A percentile compares a stretch with the other conserved stretches of the same genome.
Conservation (phyloP, 768 basidiomycete species). For the Trichaptum fuscoviolaceum region DNA sequence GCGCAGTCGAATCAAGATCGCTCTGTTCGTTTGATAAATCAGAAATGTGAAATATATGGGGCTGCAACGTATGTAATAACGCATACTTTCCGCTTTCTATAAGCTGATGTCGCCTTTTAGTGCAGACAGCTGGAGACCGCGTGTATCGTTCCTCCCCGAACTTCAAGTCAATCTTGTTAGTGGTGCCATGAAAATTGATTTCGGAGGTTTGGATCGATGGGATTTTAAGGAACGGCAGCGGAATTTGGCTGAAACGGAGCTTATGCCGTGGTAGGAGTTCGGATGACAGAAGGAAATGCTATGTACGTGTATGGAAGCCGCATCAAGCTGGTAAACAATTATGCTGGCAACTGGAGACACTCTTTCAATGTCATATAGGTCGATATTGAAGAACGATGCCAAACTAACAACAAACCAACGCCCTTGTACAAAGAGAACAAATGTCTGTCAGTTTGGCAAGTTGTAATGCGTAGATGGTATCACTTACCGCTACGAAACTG, state of each 20-base stretch:
- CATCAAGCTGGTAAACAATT: not conserved
- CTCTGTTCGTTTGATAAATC: conserved; percentile 62
- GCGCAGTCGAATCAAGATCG: conserved; percentile 57
- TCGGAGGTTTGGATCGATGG: conserved; percentile 73
- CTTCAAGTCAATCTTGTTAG: conserved; percentile 62
- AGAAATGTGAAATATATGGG: conserved; percentile 59
- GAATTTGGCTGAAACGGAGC: conserved; percentile 54
- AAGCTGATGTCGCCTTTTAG: conserved; percentile 29
- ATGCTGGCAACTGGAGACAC: not conserved
- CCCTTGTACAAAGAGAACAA: too few relatives aligned
- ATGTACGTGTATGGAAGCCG: not conserved
- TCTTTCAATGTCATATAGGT: too few relatives aligned
- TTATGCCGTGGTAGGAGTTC: conserved; percentile 1
- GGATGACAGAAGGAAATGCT: not conserved
- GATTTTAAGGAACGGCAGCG: conserved; percentile 56
- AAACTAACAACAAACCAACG: too few relatives aligned
- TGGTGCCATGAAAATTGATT: conserved; percentile 62
- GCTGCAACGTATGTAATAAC: conserved; percentile 62
- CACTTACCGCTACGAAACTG: too few relatives aligned
- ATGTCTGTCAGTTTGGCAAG: too few relatives aligned
- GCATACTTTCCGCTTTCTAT: not conserved
- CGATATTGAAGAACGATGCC: too few relatives aligned
- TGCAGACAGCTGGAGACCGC: conserved; percentile 78
- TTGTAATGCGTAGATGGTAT: too few relatives aligned
- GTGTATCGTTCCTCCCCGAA: conserved; percentile 64